Base-by-base conservation (phyloP, 768 basidiomycete species). In the Macrolepiota albuminosa region DNA sequence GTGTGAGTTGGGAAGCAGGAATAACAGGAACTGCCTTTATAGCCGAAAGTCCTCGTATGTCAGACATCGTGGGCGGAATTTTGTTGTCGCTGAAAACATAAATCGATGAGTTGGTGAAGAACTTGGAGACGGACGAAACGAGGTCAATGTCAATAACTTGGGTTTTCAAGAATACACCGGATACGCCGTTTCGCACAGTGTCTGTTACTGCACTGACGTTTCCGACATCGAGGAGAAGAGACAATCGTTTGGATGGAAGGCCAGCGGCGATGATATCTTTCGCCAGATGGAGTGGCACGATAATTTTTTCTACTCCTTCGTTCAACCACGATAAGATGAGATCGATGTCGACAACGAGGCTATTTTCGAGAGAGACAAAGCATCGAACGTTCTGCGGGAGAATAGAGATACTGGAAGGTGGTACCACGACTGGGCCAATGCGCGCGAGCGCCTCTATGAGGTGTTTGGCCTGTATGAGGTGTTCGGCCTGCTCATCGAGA, bases 81-180 rank as follows among this genome's bases (percentile, higher is more conserved):
- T 73, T 66, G 3, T 82, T 72, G 34, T 67, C 72, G 31, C 83
- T 75, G 18, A 88, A 76, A 54, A 93, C 84, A 68, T 87, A 79
- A 52, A 94, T 81, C 26, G 81, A 71, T 21, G 81, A 83, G 42
- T 79, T 82, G 43, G 79, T 66, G 71, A 89, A 94, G 71, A 92
- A 93, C 57, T 81, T 80, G 40, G 90, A 83, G 58, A 95, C 78
- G 4, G 92, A 90, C 16, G 86, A 78, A 55, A 95, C 84, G 61
- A 92, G 80, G 67, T 94, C 89, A 36, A 86, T 69, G 70, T 92
- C 89, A 55, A 89, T 78, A 4, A 84, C 78, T 7, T 83, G 78
- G 2, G 88, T 86, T 71, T 91, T 93, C 68, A 93, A 82, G 46
- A 94, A 77, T 5, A 94, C 87, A 54, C 90, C 91, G 34, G 89